phyloP scores from a whole-genome alignment of 371 early-diverging fungal species.

The Dichotomocladium elegans region DNA sequence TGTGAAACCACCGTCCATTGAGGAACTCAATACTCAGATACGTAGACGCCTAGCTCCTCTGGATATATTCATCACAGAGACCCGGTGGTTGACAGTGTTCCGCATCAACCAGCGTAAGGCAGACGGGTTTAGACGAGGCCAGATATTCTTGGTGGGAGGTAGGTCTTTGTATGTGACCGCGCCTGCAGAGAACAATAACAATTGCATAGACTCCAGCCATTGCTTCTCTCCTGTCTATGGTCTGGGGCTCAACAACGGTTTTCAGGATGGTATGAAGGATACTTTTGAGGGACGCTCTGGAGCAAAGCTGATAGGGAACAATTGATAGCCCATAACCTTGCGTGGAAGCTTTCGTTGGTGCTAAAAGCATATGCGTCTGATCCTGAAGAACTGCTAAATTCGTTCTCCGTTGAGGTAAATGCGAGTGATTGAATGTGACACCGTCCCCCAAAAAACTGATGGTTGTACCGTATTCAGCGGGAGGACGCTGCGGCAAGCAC shows the following conservation, averaged over 20 bases:
- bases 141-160: constrained; percentile 38
- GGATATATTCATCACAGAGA: neutral
- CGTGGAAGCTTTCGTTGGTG: constrained; percentile 40
- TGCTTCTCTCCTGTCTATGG: constrained; percentile 35
- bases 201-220: constrained; percentile 31
- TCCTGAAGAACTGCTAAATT: constrained; percentile 30
- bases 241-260: constrained; percentile 38
- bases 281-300: too few species aligned
- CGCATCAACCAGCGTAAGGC: constrained; percentile 36
- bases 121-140: constrained; percentile 22
- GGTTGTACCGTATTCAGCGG: too few species aligned
- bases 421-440: too few species aligned
- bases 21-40: neutral
- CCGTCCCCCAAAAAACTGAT: too few species aligned
- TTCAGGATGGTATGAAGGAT: constrained; percentile 40
- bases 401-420: constrained; percentile 26
- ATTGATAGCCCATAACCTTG: constrained; percentile 36
- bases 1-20: constrained; percentile 1
- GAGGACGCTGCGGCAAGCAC: too few species aligned
- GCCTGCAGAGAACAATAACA: neutral
- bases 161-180: neutral
- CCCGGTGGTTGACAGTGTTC: constrained; percentile 19
- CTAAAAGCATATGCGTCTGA: constrained; percentile 16
- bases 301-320: too few species aligned
- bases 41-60: neutral